phyloP scores from a whole-genome alignment of 164 flowering plant species.

The Sextonia rubra region DNA sequence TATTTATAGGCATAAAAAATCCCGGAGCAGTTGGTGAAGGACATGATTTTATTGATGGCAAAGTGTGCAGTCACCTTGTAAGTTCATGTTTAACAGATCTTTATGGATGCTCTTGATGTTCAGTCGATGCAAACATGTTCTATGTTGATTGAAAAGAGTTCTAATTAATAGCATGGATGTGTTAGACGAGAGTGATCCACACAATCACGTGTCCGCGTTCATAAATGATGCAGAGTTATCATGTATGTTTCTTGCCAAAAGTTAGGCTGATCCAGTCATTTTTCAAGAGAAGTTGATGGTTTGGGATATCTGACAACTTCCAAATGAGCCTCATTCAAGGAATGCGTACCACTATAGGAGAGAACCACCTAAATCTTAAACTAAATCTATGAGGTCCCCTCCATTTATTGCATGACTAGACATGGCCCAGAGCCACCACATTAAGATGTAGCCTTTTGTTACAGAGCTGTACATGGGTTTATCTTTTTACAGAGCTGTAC shows the following conservation, averaged over 20 bases:
- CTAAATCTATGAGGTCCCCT: neutral
- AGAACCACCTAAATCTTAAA: neutral
- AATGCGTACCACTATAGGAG: neutral
- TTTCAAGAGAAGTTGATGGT: neutral
- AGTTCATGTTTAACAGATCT: constrained; percentile 11
- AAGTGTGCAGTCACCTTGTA: constrained; percentile 12
- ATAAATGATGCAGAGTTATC: neutral
- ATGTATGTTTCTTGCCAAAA: neutral
- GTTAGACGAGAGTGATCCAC: neutral
- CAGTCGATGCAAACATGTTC: neutral
- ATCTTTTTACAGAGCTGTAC: no score
- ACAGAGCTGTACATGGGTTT: no score
- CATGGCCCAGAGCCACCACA: no score
- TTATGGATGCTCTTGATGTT: neutral
- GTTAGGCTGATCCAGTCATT: neutral
- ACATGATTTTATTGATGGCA: neutral
- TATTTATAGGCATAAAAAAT: neutral
- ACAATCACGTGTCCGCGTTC: neutral
- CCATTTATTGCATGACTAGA: no score
- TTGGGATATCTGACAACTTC: neutral
- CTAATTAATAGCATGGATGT: neutral
- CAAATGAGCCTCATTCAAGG: neutral
- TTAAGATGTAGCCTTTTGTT: no score
- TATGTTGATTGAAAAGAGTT: neutral
- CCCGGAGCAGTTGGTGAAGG: neutral